phyloP scores from a whole-genome alignment of 129 eudicot species.

The Artemisia argyi region DNA sequence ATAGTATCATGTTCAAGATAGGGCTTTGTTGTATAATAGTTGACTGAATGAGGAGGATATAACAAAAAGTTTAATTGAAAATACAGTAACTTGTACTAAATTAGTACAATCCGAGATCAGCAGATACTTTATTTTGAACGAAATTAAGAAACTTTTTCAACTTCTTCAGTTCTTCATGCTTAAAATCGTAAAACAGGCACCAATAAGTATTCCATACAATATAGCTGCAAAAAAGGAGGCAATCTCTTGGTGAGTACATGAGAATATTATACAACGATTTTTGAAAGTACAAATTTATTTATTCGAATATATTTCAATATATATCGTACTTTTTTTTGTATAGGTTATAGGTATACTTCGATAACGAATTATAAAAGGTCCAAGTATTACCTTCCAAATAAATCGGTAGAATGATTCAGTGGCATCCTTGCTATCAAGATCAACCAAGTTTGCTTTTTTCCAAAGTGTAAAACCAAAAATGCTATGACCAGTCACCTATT shows the following conservation, averaged over 20 bases:
- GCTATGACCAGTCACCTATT: constrained; percentile 29
- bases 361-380: background rate
- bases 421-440: constrained; percentile 27
- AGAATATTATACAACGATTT: background rate
- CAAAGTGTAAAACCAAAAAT: constrained; percentile 36
- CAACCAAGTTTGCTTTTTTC: constrained; percentile 29
- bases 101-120: no score
- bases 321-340: background rate
- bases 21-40: no score
- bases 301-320: background rate
- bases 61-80: no score
- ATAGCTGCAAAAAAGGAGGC: constrained; percentile 23
- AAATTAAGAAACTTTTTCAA: no score
- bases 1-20: no score
- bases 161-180: background rate
- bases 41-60: no score
- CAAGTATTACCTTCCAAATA: constrained; percentile 33
- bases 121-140: no score
- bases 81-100: no score
- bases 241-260: background rate
- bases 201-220: constrained; percentile 32
- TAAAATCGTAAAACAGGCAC: constrained; percentile 40
- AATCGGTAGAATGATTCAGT: constrained; percentile 31
- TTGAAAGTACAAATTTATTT: background rate
- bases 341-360: no score